phyloP scores from a whole-genome alignment of 139 green algal genomes.

The Haematococcus lacustris region DNA sequence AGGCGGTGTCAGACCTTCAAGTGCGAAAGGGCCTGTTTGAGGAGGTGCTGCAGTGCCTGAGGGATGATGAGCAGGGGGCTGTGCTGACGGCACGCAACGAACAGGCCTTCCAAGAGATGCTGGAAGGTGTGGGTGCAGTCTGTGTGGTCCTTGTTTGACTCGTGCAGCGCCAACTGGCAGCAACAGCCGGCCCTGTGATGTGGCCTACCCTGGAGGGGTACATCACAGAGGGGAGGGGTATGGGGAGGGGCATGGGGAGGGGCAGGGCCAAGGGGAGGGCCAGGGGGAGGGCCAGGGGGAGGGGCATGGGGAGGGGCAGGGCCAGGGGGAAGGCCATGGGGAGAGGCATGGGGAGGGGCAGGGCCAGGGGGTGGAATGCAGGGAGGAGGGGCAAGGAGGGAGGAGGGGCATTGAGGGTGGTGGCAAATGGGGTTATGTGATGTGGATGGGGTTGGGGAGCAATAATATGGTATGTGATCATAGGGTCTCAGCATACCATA shows the following conservation, averaged over 20 bases:
- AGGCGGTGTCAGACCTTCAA: conserved; percentile 10
- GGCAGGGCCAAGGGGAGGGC: too few relatives aligned
- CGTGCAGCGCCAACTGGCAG: too few relatives aligned
- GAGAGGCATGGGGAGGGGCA: too few relatives aligned
- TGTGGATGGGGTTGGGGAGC: neutral
- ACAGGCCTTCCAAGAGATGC: conserved; percentile 11
- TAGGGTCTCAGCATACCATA: neutral
- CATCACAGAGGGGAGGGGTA: neutral
- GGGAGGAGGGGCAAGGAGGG: neutral
- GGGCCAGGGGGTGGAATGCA: too few relatives aligned
- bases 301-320: too few relatives aligned
- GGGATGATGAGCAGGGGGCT: conserved; percentile 13
- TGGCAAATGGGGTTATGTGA: neutral
- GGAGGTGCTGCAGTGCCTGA: conserved; percentile 16
- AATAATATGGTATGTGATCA: neutral
- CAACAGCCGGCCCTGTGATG: neutral
- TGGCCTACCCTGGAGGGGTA: neutral
- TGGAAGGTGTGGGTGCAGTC: conserved; percentile 9
- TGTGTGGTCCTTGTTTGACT: neutral
- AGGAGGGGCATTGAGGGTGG: neutral
- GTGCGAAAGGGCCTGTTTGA: conserved; percentile 17
- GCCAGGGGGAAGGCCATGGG: too few relatives aligned
- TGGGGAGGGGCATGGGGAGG: too few relatives aligned
- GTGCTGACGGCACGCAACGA: neutral
- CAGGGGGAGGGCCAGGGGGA: too few relatives aligned